These are phyloP conservation scores for Peziza echinospora DNA, from an alignment of 495 filamentous ascomycete species.

Conservation along the genomic window DNA sequence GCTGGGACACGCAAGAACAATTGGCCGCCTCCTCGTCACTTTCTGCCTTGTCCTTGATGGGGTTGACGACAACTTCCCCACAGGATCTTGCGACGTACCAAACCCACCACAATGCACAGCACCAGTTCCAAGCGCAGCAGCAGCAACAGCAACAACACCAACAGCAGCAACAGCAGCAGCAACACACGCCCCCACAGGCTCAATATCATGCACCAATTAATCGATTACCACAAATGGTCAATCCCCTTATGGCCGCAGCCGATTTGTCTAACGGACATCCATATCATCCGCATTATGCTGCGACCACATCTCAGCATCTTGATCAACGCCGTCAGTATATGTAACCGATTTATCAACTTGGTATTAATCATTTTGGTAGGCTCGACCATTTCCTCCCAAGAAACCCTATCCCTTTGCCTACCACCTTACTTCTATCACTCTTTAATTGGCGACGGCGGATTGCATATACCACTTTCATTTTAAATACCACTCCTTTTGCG, in stretches of 20 bases:
- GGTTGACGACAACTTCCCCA: not conserved
- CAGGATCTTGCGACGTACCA: not conserved
- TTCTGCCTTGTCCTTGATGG: not conserved
- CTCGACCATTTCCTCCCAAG: too few species aligned
- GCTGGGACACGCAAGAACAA: slow-evolving; percentile 34
- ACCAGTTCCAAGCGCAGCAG: not conserved
- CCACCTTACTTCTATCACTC: too few species aligned
- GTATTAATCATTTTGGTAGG: too few species aligned
- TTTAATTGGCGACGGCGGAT: too few species aligned
- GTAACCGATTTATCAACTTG: too few species aligned
- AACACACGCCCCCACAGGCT: too few species aligned
- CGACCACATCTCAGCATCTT: not conserved
- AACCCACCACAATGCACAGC: not conserved
- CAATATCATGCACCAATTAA: not conserved
- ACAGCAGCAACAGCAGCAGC: not conserved
- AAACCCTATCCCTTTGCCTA: too few species aligned
- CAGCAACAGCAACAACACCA: not conserved
- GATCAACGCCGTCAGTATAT: not conserved
- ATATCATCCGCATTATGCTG: not conserved
- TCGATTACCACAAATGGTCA: not conserved
- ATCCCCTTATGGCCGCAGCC: not conserved
- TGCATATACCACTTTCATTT: too few species aligned
- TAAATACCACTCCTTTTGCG: too few species aligned
- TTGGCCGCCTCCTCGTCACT: slow-evolving; percentile 12
- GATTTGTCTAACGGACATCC: not conserved